Conservation (phyloP, 495 filamentous ascomycete species). For the Chlorociboria aeruginascens region DNA sequence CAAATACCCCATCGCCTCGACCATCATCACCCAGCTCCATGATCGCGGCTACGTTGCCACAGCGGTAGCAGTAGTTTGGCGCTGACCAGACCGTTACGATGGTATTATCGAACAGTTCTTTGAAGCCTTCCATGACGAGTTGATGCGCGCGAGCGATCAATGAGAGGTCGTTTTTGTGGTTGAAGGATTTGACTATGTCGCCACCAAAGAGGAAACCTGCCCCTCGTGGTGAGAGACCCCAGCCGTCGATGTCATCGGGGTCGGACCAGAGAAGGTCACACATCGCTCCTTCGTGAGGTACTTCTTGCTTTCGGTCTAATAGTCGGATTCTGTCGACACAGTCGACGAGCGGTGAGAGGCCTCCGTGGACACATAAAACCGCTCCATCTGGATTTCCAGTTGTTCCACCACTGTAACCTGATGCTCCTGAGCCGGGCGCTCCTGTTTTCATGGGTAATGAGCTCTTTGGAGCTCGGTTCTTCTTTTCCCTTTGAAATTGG, state of each 20-base stretch:
- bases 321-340: conserved; percentile 92
- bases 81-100: conserved; percentile 98
- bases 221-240: conserved; percentile 88
- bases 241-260: conserved; percentile 96
- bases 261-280: conserved; percentile 97
- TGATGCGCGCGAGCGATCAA: conserved; percentile 93
- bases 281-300: conserved; percentile 97
- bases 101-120: conserved; percentile 96
- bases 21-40: conserved; percentile 85
- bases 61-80: conserved; percentile 97
- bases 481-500: conserved; percentile 45
- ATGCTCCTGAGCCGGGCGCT: conserved; percentile 68
- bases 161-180: conserved; percentile 81
- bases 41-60: conserved; percentile 93
- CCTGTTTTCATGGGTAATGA: conserved; percentile 40
- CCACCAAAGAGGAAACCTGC: conserved; percentile 94
- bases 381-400: conserved; percentile 59
- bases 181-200: conserved; percentile 93
- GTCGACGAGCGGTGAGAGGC: conserved; percentile 82
- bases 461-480: conserved; percentile 15
- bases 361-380: conserved; percentile 91
- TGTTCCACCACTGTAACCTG: conserved; percentile 50
- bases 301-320: conserved; percentile 94
- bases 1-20: conserved; percentile 53
- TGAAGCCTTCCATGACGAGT: conserved; percentile 98